These are phyloP conservation scores for Candida sp. DNA, from an alignment of 1,139 yeast genomes.

Conservation along the genomic window DNA sequence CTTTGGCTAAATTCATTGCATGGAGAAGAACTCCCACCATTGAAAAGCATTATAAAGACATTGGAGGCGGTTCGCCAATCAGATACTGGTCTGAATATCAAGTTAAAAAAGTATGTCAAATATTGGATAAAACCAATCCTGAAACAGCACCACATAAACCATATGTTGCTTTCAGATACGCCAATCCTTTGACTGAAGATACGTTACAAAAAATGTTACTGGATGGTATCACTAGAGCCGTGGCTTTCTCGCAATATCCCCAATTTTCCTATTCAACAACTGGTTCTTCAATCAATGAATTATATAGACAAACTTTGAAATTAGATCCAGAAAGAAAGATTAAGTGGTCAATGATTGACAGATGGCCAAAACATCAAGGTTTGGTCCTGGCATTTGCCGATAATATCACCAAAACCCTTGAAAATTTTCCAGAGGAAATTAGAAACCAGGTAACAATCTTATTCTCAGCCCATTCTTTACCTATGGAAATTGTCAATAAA, in stretches of 20 bases:
- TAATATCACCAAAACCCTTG: constrained; percentile 61
- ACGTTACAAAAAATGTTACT: constrained; percentile 69
- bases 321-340: constrained; percentile 74
- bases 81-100: constrained; percentile 91
- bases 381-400: constrained; percentile 72
- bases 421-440: constrained; percentile 61
- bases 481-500: constrained; percentile 88
- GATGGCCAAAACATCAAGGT: constrained; percentile 93
- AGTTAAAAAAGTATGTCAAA: constrained; percentile 72
- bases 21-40: constrained; percentile 82
- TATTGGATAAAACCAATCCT: constrained; percentile 73
- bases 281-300: constrained; percentile 85
- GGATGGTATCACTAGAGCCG: constrained; percentile 88
- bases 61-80: constrained; percentile 98
- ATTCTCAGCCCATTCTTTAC: constrained; percentile 95
- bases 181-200: constrained; percentile 85
- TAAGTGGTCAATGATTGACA: constrained; percentile 85
- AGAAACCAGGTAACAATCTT: constrained; percentile 65
- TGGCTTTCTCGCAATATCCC: constrained; percentile 96
- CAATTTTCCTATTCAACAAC: constrained; percentile 94
- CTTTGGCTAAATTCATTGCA: constrained; percentile 77
- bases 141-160: constrained; percentile 94
- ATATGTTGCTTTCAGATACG: constrained; percentile 94
- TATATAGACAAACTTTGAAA: constrained; percentile 62
- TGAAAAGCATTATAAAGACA: constrained; percentile 74